Evolutionary conservation across 2,329 filamentous ascomycete species (phyloP).

Genomic region (Trichoderma semiorbis): DNA sequence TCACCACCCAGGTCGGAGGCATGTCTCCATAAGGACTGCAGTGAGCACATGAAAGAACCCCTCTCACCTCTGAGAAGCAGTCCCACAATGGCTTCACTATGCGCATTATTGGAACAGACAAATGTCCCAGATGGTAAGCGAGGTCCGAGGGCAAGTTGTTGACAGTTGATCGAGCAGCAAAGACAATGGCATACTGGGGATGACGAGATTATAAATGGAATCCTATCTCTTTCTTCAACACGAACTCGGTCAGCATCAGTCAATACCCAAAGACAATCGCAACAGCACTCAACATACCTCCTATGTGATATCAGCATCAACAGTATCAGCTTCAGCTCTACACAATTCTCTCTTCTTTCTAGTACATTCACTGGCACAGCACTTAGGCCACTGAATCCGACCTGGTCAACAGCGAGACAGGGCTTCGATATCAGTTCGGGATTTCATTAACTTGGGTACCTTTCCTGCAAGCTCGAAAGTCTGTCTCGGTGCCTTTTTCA

Average conservation of each 20-base stretch:
- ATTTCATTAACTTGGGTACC: not conserved
- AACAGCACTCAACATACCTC: not conserved
- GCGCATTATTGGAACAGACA: not conserved
- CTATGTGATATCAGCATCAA: not conserved
- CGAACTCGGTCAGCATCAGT: not conserved
- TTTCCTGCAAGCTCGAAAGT: not conserved
- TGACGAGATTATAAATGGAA: not conserved
- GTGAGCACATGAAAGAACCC: not conserved
- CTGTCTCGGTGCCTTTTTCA: too few relatives aligned
- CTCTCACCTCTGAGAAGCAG: not conserved
- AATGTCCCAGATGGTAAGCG: not conserved
- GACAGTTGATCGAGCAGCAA: not conserved
- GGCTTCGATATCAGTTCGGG: not conserved
- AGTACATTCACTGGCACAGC: not conserved
- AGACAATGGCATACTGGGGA: not conserved
- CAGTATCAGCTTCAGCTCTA: not conserved
- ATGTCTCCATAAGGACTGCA: not conserved
- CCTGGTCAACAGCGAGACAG: not conserved
- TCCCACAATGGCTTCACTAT: constrained; percentile 8
- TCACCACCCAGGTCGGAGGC: not conserved
- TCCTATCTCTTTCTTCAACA: not conserved
- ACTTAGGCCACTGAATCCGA: not conserved
- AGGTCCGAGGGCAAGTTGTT: not conserved
- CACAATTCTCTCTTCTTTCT: not conserved
- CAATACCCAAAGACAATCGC: not conserved